Evolutionary conservation across 768 basidiomycete species (phyloP), one percentile per base, ranked within the genome.

Genomic region (Leccinellum luteum): DNA sequence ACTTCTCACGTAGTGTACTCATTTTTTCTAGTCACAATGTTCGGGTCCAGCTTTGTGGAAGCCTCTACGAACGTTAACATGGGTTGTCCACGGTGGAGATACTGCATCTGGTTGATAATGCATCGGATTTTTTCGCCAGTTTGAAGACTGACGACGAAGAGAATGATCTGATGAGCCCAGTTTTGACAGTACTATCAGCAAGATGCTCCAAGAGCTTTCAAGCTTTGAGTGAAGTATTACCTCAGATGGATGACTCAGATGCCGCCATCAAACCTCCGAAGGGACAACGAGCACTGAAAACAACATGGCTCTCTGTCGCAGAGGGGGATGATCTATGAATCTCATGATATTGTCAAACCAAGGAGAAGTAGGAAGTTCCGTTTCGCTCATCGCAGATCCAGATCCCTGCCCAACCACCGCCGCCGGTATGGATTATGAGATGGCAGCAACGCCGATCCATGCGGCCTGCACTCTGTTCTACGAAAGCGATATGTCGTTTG

Each of bases 401-500:
- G 58, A 60, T 6, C 45, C 52, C 53, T 17, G n/a, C 21, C 1
- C 30, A 62, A 64, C 4, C 75, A 25, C 25, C 25, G 25, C 77
- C 1, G 38, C 77, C 76, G 59, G 85, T 89, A 52, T 94, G 92
- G 91, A 85, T 93, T 45, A 76, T 73, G 59, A 79, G 81, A 48
- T 94, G 90, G 90, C 77, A 80, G 67, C 71, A 72, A 47, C 75
- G 75, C 51, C 80, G 89, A 64, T 83, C 84, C 4, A 80, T 79
- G 10, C 78, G 81, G 48, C 88, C 89, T 1, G 75, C 79, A 17
- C 85, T 85, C 0, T 91, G 90, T 65, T 91, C 89, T 28, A 89
- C 92, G 13, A 94, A 94, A 70, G 88, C 91, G 3, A 83, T 86
- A 10, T 94, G 91, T 68, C 78, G 90, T 50, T 79, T 93, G 27